These are phyloP conservation scores for Dendrobium catenatum DNA, from an alignment of 106 monocot genomes.

Conservation along the genomic window DNA sequence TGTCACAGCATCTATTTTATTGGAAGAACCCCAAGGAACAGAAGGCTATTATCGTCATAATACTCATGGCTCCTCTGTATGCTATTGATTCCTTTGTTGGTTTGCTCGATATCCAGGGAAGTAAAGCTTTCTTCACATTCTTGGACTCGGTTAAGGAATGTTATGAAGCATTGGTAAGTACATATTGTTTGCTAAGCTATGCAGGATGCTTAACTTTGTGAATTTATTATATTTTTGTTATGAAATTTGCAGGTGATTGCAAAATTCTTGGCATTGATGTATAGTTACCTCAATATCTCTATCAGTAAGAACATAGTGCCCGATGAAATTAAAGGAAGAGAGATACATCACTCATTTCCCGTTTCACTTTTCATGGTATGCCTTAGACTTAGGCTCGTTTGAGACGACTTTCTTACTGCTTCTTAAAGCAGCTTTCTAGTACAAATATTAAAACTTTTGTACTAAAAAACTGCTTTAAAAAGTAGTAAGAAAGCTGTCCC, in stretches of 20 bases:
- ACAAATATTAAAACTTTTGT: no score
- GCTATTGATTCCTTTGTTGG: constrained; percentile 89
- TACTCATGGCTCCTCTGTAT: constrained; percentile 97
- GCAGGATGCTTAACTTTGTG: background rate
- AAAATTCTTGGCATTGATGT: constrained; percentile 97
- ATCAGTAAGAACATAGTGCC: constrained; percentile 90
- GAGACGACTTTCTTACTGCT: no score
- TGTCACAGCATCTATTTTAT: constrained; percentile 80
- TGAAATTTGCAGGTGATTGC: constrained; percentile 74
- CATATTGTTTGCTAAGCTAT: background rate
- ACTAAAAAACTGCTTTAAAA: no score
- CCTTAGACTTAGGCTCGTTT: background rate
- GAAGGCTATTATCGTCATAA: constrained; percentile 87
- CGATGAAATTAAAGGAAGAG: constrained; percentile 95
- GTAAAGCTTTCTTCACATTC: constrained; percentile 86
- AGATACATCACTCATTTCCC: constrained; percentile 91
- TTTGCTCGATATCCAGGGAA: constrained; percentile 77
- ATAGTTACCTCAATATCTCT: constrained; percentile 98
- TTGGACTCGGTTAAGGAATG: constrained; percentile 94
- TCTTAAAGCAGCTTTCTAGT: no score
- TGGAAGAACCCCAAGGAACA: constrained; percentile 99
- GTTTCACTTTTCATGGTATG: constrained; percentile 81
- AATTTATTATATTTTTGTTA: constrained; percentile 1
- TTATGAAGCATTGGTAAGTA: constrained; percentile 86
- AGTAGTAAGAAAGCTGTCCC: no score